phyloP scores from a whole-genome alignment of 495 filamentous ascomycete species.

The Aeminium ludgeri region DNA sequence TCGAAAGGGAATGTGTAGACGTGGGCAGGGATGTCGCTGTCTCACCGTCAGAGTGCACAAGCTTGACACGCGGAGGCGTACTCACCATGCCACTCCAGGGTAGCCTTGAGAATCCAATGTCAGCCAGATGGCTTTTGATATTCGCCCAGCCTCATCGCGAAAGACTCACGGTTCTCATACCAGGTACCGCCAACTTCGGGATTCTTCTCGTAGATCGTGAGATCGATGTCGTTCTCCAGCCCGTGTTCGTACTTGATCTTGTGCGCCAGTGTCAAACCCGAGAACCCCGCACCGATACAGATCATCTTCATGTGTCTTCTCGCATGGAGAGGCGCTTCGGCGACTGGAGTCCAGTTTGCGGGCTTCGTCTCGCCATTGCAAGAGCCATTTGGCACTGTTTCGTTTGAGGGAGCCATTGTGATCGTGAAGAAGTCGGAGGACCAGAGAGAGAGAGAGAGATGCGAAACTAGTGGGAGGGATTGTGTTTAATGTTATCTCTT shows the following conservation, averaged over 20 bases:
- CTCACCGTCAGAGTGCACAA: too few species aligned
- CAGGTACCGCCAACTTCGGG: constrained; percentile 53
- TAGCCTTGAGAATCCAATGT: background rate
- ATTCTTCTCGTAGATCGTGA: constrained; percentile 58
- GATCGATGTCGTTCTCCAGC: constrained; percentile 7
- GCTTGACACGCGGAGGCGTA: constrained; percentile 37
- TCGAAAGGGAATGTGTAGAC: constrained; percentile 20
- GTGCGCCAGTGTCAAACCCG: constrained; percentile 45
- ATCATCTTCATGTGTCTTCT: constrained; percentile 28
- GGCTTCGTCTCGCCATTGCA: constrained; percentile 3
- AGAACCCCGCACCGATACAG: constrained; percentile 49
- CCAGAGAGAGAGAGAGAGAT: too few species aligned
- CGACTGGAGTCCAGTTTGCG: too few species aligned
- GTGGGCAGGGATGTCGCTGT: constrained; percentile 22
- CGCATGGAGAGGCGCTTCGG: too few species aligned
- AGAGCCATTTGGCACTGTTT: too few species aligned
- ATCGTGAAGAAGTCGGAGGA: too few species aligned
- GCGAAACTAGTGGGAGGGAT: too few species aligned
- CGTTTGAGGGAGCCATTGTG: too few species aligned
- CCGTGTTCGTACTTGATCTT: constrained; percentile 35
- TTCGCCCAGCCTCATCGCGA: too few species aligned
- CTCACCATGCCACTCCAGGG: background rate
- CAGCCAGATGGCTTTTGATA: background rate
- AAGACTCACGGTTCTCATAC: constrained; percentile 15
- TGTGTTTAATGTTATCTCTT: too few species aligned